Conservation (phyloP, 345 rosid genomes). For the Dimocarpus longan region DNA sequence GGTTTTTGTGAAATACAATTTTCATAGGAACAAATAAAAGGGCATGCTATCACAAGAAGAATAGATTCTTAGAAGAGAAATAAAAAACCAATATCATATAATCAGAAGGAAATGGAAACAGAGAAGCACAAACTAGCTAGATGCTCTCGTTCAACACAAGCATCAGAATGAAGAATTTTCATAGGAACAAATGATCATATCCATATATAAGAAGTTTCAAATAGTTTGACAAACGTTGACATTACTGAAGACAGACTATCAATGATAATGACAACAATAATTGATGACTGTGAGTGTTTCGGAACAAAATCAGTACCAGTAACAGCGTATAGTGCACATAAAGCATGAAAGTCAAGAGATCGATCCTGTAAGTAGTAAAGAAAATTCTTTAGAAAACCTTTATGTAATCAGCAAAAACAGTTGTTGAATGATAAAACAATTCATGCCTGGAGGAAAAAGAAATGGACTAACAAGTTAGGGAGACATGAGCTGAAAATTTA, state of each 20-base stretch:
- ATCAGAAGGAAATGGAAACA: constrained; percentile 4
- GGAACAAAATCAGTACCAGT: constrained; percentile 42
- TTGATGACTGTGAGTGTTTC: constrained; percentile 4
- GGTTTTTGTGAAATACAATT: neutral
- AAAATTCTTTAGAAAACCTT: constrained; percentile 26
- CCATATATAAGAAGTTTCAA: neutral
- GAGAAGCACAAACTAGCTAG: constrained; percentile 1
- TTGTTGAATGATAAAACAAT: constrained; percentile 8
- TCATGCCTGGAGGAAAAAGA: neutral
- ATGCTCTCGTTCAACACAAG: neutral
- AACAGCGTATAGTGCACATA: constrained; percentile 63
- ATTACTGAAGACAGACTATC: constrained; percentile 8
- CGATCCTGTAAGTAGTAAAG: constrained; percentile 46
- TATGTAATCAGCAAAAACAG: constrained; percentile 4
- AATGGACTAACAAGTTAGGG: neutral
- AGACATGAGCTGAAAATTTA: neutral
- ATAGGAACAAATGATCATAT: neutral
- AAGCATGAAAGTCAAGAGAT: constrained; percentile 57
- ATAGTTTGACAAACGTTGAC: neutral
- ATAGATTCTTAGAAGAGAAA: neutral
- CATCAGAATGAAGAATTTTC: neutral
- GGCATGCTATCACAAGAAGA: neutral
- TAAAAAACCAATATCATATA: neutral
- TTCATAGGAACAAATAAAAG: neutral
- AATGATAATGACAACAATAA: neutral